Percentiles rank a stretch among this genome's conserved stretches.
Conservation (phyloP, 176 grass and related monocot genomes). For the Triticum aestivum region DNA sequence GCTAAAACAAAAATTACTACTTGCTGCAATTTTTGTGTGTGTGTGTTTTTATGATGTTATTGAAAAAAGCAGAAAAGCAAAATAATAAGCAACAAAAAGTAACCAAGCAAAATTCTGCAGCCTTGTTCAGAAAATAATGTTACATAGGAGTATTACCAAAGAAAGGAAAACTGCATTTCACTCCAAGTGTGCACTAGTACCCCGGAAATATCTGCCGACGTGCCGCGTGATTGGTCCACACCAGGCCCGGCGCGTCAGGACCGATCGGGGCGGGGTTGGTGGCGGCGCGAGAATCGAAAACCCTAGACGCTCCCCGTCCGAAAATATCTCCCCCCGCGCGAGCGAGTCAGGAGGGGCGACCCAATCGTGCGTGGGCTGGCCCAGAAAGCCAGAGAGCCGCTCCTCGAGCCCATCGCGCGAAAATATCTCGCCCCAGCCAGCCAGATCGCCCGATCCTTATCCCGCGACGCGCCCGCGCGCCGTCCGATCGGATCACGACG, state of each 20-base stretch:
- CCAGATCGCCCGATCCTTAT: slow-evolving; percentile 7
- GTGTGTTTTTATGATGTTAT: no score
- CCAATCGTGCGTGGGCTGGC: slow-evolving; percentile 23
- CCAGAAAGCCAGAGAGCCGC: neutral
- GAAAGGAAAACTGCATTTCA: no score
- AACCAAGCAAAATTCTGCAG: no score
- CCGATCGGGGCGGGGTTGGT: slow-evolving; percentile 1
- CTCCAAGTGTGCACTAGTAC: no score
- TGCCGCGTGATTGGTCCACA: neutral
- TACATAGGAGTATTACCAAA: no score
- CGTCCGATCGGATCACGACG: slow-evolving; percentile 44
- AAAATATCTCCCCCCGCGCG: neutral
- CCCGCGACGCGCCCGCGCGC: neutral
- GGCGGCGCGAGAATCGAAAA: neutral
- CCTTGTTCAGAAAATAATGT: no score
- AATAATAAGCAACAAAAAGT: no score
- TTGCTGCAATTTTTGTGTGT: no score
- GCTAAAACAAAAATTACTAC: no score
- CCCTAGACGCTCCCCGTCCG: neutral
- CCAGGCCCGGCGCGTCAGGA: neutral
- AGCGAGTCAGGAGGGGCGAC: no score
- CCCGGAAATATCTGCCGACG: no score
- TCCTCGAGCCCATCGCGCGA: slow-evolving; percentile 13
- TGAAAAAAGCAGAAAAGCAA: no score
- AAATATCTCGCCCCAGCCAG: neutral